These are phyloP conservation scores for Botrytis fabae DNA, from an alignment of 2,329 filamentous ascomycete genomes.

Conservation along the genomic window DNA sequence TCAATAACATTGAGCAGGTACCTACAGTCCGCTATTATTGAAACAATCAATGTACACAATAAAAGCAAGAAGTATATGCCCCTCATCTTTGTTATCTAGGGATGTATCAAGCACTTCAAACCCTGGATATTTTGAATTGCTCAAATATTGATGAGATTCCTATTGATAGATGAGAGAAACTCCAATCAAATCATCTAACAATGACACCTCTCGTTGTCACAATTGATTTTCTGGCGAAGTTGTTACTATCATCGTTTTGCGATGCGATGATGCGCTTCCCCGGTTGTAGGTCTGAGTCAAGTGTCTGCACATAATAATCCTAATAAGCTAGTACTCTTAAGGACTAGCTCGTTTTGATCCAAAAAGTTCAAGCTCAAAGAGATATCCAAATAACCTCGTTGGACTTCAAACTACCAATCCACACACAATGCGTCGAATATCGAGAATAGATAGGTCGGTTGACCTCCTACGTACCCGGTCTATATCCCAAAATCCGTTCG, in stretches of 20 bases:
- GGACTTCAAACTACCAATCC: background rate
- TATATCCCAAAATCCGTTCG: conserved; percentile 23
- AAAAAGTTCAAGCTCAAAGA: conserved; percentile 29
- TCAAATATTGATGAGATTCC: background rate
- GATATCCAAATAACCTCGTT: conserved; percentile 13
- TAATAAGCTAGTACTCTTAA: conserved; percentile 25
- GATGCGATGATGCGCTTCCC: conserved; percentile 10
- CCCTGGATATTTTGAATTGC: background rate
- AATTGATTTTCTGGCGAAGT: background rate
- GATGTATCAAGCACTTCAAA: conserved; percentile 3
- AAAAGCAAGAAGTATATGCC: conserved; percentile 13
- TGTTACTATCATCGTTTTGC: background rate
- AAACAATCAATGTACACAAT: conserved; percentile 32
- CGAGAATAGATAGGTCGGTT: conserved; percentile 38
- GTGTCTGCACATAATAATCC: background rate
- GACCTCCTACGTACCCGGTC: conserved; percentile 31
- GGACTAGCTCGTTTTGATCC: conserved; percentile 15
- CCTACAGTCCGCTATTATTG: conserved; percentile 37
- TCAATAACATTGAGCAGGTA: conserved; percentile 2
- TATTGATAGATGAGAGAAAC: background rate
- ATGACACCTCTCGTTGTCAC: background rate
- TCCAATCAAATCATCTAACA: background rate
- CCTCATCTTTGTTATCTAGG: conserved; percentile 9
- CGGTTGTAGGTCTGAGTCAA: background rate
- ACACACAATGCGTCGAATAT: conserved; percentile 40